phyloP scores from a whole-genome alignment of 805 yeast species.

The Candida ipomoeae region DNA sequence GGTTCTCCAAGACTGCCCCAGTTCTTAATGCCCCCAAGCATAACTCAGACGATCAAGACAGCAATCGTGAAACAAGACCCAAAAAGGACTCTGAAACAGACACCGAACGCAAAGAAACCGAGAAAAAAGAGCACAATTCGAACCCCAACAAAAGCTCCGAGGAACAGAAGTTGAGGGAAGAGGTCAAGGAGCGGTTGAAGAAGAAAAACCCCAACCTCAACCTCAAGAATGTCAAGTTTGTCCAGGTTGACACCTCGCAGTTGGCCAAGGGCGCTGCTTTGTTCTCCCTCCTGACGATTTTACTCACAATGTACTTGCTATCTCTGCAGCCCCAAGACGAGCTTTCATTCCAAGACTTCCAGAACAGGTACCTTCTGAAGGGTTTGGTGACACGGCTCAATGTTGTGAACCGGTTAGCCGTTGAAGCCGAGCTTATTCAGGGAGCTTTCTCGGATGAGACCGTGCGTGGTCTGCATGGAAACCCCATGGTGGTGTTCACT shows the following conservation, averaged over 20 bases:
- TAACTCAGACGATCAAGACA: slow-evolving; percentile 8
- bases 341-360: slow-evolving; percentile 76
- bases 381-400: slow-evolving; percentile 72
- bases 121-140: background rate
- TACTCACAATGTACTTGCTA: slow-evolving; percentile 11
- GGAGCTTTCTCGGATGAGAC: slow-evolving; percentile 42
- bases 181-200: slow-evolving; percentile 28
- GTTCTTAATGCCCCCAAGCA: slow-evolving; percentile 2
- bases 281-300: slow-evolving; percentile 20
- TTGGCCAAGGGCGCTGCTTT: slow-evolving; percentile 10
- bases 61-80: slow-evolving; percentile 2
- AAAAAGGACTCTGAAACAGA: background rate
- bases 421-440: slow-evolving; percentile 59
- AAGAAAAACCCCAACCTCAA: slow-evolving; percentile 27
- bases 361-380: slow-evolving; percentile 67
- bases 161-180: slow-evolving; percentile 33
- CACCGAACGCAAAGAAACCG: background rate
- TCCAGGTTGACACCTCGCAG: slow-evolving; percentile 18
- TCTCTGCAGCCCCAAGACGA: slow-evolving; percentile 22
- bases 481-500: slow-evolving; percentile 62
- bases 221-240: slow-evolving; percentile 29
- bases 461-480: slow-evolving; percentile 33
- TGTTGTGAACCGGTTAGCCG: slow-evolving; percentile 70
- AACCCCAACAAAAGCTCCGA: slow-evolving; percentile 18
- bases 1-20: background rate